These are phyloP conservation scores for Xylaria multiplex DNA, from an alignment of 2,329 filamentous ascomycete species.

Conservation along the genomic window DNA sequence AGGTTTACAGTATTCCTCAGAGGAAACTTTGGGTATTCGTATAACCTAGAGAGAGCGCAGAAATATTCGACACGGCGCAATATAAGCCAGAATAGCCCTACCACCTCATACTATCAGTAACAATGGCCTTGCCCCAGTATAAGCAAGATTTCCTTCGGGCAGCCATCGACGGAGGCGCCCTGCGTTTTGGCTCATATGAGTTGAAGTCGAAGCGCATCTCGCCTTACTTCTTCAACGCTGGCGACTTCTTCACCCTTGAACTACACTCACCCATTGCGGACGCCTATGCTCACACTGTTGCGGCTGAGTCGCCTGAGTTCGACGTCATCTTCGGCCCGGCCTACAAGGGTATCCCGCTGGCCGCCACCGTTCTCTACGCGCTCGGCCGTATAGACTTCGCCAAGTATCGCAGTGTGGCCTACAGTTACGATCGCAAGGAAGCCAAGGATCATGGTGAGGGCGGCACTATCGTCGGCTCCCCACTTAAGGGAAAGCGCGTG, in stretches of 20 bases:
- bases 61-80: constrained; percentile 1
- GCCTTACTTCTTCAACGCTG: constrained; percentile 98
- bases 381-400: constrained; percentile 74
- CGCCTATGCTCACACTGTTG: constrained; percentile 79
- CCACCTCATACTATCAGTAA: constrained; percentile 8
- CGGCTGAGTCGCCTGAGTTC: constrained; percentile 62
- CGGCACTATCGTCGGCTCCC: constrained; percentile 88
- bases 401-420: constrained; percentile 76
- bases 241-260: constrained; percentile 84
- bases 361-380: constrained; percentile 78
- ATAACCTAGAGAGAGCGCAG: not conserved
- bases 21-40: not conserved
- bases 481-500: constrained; percentile 83
- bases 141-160: constrained; percentile 79
- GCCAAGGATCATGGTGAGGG: constrained; percentile 96
- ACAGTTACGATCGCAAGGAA: constrained; percentile 96
- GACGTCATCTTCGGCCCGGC: constrained; percentile 94
- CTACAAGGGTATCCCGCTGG: constrained; percentile 97
- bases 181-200: constrained; percentile 85
- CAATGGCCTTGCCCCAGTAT: constrained; percentile 67
- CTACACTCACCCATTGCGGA: constrained; percentile 80
- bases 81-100: not conserved
- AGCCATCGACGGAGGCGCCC: constrained; percentile 73
- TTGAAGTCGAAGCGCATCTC: constrained; percentile 92
- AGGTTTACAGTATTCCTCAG: not conserved